Evolutionary conservation across 805 yeast species (phyloP), one percentile per base, ranked within the genome.

Genomic region (Trichomonascus vanleenenianus): DNA sequence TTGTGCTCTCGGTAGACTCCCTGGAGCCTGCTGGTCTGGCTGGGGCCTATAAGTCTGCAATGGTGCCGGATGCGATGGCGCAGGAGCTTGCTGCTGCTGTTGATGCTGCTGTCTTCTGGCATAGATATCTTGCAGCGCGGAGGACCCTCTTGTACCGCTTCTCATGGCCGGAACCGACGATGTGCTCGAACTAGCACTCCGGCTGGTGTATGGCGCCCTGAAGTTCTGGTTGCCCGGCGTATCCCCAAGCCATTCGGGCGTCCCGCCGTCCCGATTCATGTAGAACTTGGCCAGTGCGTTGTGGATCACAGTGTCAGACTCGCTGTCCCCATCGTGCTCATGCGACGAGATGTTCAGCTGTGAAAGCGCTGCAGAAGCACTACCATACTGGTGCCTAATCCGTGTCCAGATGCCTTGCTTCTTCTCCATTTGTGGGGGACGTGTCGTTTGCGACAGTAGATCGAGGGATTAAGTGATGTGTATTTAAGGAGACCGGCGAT

Each of bases 281-380:
- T 72, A 73, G 55, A 58, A 69, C 42, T 64, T 61, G 9, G 70
- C 67, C 39, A 73, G 49, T 1, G 76, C 71, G 47, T 73, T 65
- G 48, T 71, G 73, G 3, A 74, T 63, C 6, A 72, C 62, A 0
- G 78, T 73, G 30, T 72, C 64, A 10, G 64, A 64, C 20, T 66
- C 65, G 1, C 64, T 52, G 27, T 63, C 67, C 20, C 75, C 75
- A 48, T 74, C 78, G 37, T 61, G 57, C 40, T 73, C 77, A 5
- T 58, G 46, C 14, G 55, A 48, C 7, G 52, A 46, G 22, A 59
- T 34, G 2, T 57, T 50, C 20, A 59, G 52, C n/a, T 54, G 51
- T 2, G 64, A 56, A 16, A 63, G 43, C 3, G 54, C 60, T 38
- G 50, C 50, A 42, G 56, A 52, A 5, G 59, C 60, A 34, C 38